Base-by-base conservation (phyloP, 192 early-diverging fungal species). In the Chytriomyces sp. region DNA sequence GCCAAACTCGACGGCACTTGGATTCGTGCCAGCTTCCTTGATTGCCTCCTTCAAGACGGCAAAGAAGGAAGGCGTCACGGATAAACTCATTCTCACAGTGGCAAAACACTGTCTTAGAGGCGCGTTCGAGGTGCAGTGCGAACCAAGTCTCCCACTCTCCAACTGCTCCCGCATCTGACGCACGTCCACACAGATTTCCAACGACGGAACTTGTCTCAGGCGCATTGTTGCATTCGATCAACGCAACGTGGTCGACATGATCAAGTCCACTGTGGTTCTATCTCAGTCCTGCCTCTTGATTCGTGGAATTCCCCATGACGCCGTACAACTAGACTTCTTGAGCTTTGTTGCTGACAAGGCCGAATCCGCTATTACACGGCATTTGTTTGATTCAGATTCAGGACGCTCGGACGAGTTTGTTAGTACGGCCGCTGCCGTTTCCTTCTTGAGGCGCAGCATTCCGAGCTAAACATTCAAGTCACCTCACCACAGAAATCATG, bases 251-350 rank as follows among this genome's bases (percentile, higher is more conserved):
- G 8, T 36, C 4, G 4, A 25, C 19, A 30, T 36, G 17, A 30
- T 60, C 33, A 6, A 34, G 8, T 14, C 5, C 7, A 17, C 25
- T 8, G 14, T 36, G 17, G 22, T 36, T 44, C 40, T 64, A 7
- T 44, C 62, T 2, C 7, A 7, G 5, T 44, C 39, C 40, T 64
- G 62, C 39, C 26, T 22, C 28, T 25, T 26, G 8, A 44, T 64
- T 30, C 6, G 6, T 2, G 39, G 62, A 17, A 64, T 64, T 30
- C 14, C 39, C 17, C 7, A 6, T 6, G 62, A 64, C 28, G 62
- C 62, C n/a, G 40, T 64, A 22, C 17, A 64, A 39, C 62, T 64
- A 17, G 62, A 64, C 39, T 44, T 64, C 25, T 5, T 64, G 3
- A 17, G 39, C 0, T 64, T 44, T 28, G 25, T 64, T 34, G 6